A percentile compares a stretch with the other conserved stretches of the same genome.
phyloP scores from a whole-genome alignment of 495 filamentous ascomycete species.

The Aspergillus funiculosus region DNA sequence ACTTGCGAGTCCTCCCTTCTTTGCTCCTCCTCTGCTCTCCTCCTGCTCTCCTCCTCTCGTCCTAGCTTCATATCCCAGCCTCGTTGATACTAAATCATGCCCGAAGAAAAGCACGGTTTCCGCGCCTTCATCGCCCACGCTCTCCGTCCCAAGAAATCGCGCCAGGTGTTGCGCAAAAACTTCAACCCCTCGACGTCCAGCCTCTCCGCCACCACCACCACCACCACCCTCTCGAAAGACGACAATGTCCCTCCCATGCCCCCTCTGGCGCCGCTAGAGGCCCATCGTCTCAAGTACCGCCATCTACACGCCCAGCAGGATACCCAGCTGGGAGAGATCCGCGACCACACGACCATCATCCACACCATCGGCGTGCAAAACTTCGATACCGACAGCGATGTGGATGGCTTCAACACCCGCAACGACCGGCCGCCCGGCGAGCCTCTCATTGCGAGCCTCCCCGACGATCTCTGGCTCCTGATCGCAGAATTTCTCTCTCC shows the following conservation, averaged over 20 bases:
- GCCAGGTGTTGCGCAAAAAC: slow-evolving; percentile 41
- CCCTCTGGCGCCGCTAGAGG: slow-evolving; percentile 32
- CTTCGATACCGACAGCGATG: slow-evolving; percentile 22
- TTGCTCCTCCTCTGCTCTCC: slow-evolving; percentile 1
- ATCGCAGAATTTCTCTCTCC: slow-evolving; percentile 39
- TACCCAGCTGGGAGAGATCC: slow-evolving; percentile 44
- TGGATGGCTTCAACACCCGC: slow-evolving; percentile 14
- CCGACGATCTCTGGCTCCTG: slow-evolving; percentile 38
- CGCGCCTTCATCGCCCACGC: slow-evolving; percentile 32
- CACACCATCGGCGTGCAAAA: slow-evolving; percentile 42
- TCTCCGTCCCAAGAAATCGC: slow-evolving; percentile 42
- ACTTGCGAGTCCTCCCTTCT: background rate
- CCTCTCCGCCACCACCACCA: slow-evolving; percentile 26
- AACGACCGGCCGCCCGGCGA: slow-evolving; percentile 37
- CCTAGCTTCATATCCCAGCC: background rate
- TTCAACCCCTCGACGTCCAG: slow-evolving; percentile 30
- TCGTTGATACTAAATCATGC: slow-evolving; percentile 24
- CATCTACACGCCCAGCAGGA: slow-evolving; percentile 30
- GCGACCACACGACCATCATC: slow-evolving; percentile 45
- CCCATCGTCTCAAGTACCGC: slow-evolving; percentile 38
- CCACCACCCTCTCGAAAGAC: slow-evolving; percentile 21
- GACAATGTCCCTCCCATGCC: slow-evolving; percentile 32
- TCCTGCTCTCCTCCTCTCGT: background rate
- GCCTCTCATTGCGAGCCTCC: slow-evolving; percentile 38
- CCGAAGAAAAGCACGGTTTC: slow-evolving; percentile 33